Conservation (phyloP, 163 green algal genomes). For the Prototheca stagnorum region DNA sequence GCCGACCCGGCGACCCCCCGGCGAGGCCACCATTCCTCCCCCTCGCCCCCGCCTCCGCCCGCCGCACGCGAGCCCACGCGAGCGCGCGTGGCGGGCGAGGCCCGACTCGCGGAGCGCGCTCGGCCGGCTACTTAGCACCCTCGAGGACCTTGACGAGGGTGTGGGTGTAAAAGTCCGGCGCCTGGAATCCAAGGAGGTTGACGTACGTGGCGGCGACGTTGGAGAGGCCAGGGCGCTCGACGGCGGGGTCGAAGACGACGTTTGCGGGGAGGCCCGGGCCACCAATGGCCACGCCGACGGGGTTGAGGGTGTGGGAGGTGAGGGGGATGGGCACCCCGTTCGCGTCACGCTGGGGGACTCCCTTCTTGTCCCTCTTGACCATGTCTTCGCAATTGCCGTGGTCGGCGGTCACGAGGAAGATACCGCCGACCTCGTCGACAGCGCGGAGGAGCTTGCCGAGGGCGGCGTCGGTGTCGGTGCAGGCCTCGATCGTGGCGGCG, state of each 20-base stretch:
- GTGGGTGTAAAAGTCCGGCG: conserved; percentile 12
- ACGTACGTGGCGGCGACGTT: conserved; percentile 80
- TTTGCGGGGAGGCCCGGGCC: conserved; percentile 56
- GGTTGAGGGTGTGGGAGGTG: conserved; percentile 55
- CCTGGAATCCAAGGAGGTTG: conserved; percentile 64
- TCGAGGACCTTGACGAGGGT: conserved; percentile 4
- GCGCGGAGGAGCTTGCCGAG: conserved; percentile 52
- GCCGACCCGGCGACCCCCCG: no score
- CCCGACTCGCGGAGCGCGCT: no score
- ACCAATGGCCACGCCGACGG: conserved; percentile 72
- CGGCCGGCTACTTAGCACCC: no score
- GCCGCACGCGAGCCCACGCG: no score
- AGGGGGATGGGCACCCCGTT: conserved; percentile 57
- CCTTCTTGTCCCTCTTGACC: conserved; percentile 46
- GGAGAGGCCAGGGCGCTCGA: conserved; percentile 57
- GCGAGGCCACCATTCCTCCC: no score
- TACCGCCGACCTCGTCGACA: conserved; percentile 32
- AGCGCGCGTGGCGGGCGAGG: no score
- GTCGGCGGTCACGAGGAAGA: conserved; percentile 77
- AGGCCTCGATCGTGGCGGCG: conserved; percentile 31
- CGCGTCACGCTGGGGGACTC: conserved; percentile 24
- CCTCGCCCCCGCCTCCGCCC: no score
- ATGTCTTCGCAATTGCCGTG: conserved; percentile 95
- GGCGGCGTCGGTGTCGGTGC: conserved; percentile 41
- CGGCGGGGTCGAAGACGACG: conserved; percentile 45